Evolutionary conservation across 495 filamentous ascomycete genomes (phyloP).

Genomic region (Podospora bellae-mahoneyi): DNA sequence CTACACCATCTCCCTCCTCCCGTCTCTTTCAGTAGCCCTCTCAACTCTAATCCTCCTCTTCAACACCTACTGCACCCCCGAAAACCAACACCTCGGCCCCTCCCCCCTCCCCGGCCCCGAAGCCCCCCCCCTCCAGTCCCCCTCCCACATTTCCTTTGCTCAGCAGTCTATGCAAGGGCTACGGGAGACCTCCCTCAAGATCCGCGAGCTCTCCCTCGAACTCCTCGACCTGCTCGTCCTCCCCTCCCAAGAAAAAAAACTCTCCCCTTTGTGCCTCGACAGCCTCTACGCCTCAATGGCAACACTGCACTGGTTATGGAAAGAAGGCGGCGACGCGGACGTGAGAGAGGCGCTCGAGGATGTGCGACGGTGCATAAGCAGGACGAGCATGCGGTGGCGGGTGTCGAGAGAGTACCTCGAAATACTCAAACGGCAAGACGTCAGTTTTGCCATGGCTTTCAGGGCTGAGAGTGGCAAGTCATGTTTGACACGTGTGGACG

Average conservation of each 20-base stretch:
- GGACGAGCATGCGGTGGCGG: slow-evolving; percentile 22
- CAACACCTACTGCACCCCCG: slow-evolving; percentile 29
- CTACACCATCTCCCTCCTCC: slow-evolving; percentile 13
- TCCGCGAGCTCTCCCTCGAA: slow-evolving; percentile 22
- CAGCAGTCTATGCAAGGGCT: slow-evolving; percentile 17
- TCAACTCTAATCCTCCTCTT: slow-evolving; percentile 24
- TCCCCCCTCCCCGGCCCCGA: background rate
- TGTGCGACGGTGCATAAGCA: slow-evolving; percentile 12
- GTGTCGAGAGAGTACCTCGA: slow-evolving; percentile 25
- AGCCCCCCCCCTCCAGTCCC: slow-evolving; percentile 7
- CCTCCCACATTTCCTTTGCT: slow-evolving; percentile 14
- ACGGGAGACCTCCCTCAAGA: slow-evolving; percentile 10
- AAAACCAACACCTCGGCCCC: slow-evolving; percentile 24
- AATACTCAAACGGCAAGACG: slow-evolving; percentile 22
- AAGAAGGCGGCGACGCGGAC: slow-evolving; percentile 23
- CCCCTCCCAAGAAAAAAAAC: slow-evolving; percentile 12
- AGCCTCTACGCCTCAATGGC: slow-evolving; percentile 24
- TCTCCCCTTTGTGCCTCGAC: slow-evolving; percentile 28
- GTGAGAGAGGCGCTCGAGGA: slow-evolving; percentile 18
- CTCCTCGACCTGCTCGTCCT: slow-evolving; percentile 22
- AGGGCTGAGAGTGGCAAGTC: background rate
- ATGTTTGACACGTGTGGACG: no score
- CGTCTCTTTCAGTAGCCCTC: slow-evolving; percentile 18
- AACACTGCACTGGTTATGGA: slow-evolving; percentile 30
- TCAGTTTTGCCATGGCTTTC: slow-evolving; percentile 19